A percentile compares a stretch with the other conserved stretches of the same genome.
These are phyloP conservation scores for Ambispora gerdemannii DNA, from an alignment of 192 early-diverging fungal genomes.

Conservation along the genomic window DNA sequence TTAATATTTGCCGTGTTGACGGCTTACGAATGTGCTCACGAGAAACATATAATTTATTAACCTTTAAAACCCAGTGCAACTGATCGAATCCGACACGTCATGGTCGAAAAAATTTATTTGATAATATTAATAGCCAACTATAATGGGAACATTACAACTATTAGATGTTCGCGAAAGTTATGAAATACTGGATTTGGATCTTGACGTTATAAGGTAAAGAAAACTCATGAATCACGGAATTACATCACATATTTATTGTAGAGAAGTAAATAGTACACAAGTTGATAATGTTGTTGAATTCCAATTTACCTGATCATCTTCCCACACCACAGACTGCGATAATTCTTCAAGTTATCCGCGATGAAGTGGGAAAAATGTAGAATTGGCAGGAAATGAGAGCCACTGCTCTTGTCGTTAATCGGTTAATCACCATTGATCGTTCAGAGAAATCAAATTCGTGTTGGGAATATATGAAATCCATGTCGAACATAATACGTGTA, in stretches of 20 bases:
- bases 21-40: too few species aligned
- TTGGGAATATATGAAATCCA: neutral
- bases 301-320: neutral
- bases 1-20: too few species aligned
- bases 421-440: constrained; percentile 32
- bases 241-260: neutral
- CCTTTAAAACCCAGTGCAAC: too few species aligned
- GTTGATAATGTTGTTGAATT: constrained; percentile 1
- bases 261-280: constrained; percentile 19
- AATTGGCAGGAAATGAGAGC: neutral
- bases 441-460: constrained; percentile 15
- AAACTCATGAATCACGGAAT: neutral
- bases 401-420: constrained; percentile 32
- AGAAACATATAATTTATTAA: too few species aligned
- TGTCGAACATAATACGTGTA: constrained; percentile 11
- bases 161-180: neutral
- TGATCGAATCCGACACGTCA: too few species aligned
- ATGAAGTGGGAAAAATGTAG: constrained; percentile 17
- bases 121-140: too few species aligned
- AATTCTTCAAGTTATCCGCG: constrained; percentile 29
- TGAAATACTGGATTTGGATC: neutral
- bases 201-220: constrained; percentile 12
- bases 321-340: constrained; percentile 31
- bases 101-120: too few species aligned
- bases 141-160: too few species aligned